Percentiles rank a stretch among this genome's conserved stretches.
Evolutionary conservation across 257 asterid species (phyloP).

Genomic region (Plectranthus barbatus): DNA sequence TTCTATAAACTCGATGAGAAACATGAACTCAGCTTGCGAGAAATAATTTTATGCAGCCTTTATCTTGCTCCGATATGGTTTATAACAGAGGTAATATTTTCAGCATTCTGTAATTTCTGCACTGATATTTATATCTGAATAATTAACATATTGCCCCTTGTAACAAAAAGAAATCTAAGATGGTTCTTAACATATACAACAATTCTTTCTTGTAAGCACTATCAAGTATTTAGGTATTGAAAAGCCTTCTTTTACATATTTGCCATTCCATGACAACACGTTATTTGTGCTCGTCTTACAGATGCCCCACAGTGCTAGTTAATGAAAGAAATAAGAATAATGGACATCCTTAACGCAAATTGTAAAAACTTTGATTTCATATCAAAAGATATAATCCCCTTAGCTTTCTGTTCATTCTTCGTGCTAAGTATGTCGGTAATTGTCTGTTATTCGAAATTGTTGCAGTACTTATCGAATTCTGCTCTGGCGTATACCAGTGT

Average conservation of each 20-base stretch:
- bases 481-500: slow-evolving; percentile 84
- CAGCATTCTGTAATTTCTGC: not conserved
- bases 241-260: not conserved
- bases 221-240: not conserved
- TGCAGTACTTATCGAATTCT: slow-evolving; percentile 61
- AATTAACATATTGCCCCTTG: not conserved
- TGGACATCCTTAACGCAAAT: not conserved
- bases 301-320: not conserved
- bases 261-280: not conserved
- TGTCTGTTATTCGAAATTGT: not conserved
- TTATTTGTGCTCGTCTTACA: not conserved
- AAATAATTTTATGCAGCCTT: slow-evolving; percentile 39
- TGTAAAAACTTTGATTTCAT: not conserved
- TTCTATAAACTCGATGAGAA: slow-evolving; percentile 19
- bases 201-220: not conserved
- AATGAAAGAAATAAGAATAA: not conserved
- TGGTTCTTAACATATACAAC: not conserved
- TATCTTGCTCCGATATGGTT: slow-evolving; percentile 77
- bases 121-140: not conserved
- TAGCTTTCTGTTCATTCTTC: too few species aligned
- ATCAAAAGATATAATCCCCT: too few species aligned
- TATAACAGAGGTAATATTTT: slow-evolving; percentile 54
- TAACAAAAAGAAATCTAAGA: not conserved
- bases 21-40: slow-evolving; percentile 30
- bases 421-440: too few species aligned